Base-by-base conservation (phyloP, 2,329 filamentous ascomycete genomes). In the Fusarium goolgardi region DNA sequence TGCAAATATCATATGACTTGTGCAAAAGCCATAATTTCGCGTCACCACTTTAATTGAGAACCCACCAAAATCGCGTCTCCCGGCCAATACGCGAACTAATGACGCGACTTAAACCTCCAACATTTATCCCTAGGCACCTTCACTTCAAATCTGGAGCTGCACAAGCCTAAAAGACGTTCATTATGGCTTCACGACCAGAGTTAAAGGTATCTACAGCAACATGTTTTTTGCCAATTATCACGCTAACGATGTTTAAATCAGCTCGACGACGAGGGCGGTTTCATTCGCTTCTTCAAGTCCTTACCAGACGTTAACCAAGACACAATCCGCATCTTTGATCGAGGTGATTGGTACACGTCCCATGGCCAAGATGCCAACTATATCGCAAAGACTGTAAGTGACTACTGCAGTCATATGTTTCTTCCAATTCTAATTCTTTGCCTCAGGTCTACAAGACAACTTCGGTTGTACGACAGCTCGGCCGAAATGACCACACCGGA, bases 211-310 rank as follows among this genome's bases (percentile, higher is more conserved):
- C 59, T 61, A 10, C 29, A 20, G n/a, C 20, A 15, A 20, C 13
- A 3, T 29, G 34, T 21, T 31, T 39, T 6, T 21, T 20, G 25
- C 13, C 32, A 46, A 31, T 39, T 31, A 43, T 13, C 18, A 2
- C 27, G 45, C 65, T 41, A 20, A 72, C 55, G 25, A 67, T 16
- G 47, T 35, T 21, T 16, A 23, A 23, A 6, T 18, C 57, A 94
- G 91, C 93, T 98, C 77, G 96, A 99, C 75, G 96, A 99, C 77
- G 96, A 99, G 83, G 90, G 91, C 76, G 94, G 95, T 71, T 99
- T 99, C 84, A 97, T 98, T 81, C 93, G 91, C 72, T 97, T 94
- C 82, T 99, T 96, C 84, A 95, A 95, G 73, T 91, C 90, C n/a
- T 85, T 99, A 4, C 89, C 93, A 8, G 75, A 83, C 16, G 88